Evolutionary conservation across 2,329 filamentous ascomycete genomes (phyloP), one percentile per base, ranked within the genome.

Genomic region (Geosmithia flava): DNA sequence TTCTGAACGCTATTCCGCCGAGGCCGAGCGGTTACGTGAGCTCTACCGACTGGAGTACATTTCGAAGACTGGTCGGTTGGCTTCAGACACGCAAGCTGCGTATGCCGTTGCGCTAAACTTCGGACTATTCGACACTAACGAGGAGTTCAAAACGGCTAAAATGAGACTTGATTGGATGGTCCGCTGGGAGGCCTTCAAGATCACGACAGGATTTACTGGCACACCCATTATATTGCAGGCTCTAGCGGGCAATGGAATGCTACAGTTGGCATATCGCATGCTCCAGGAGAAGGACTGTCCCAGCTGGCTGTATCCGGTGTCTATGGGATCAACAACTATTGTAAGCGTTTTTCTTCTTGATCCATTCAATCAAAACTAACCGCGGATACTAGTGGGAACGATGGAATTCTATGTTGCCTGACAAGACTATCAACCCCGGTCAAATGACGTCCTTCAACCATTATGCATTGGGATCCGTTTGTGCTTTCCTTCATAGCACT

Each of bases 371-470:
- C 29, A 11, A 13, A 3, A 37, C 33, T 37, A 13, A 37, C 13
- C 11, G 3, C 3, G 15, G 10, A 7, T 7, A 11, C 33, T 37
- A 13, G 0, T 75, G 71, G 71, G 71, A 75, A 51, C 63, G 72
- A 2, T 75, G 72, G 72, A 69, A 75, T 45, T 68, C 65, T 20
- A 57, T 75, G 30, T 54, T 72, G 0, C 59, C 67, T 0, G 58
- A 74, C 48, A 70, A 70, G 0, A 59, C 52, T 0, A 53, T 74
- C 15, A 75, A 75, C 48, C 60, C 66, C 0, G 67, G 70, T 1
- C 53, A 60, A 29, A 74, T 75, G 71, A 71, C 69, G 0, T 72
- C 68, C 17, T 72, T 72, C 51, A 73, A 74, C 30, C 70, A 75
- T 51, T 75, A 74, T 47, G 65, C 71, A 0, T 66, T 72, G 16